Evolutionary conservation across 2,329 filamentous ascomycete genomes (phyloP).

Genomic region (Exophiala sp.): DNA sequence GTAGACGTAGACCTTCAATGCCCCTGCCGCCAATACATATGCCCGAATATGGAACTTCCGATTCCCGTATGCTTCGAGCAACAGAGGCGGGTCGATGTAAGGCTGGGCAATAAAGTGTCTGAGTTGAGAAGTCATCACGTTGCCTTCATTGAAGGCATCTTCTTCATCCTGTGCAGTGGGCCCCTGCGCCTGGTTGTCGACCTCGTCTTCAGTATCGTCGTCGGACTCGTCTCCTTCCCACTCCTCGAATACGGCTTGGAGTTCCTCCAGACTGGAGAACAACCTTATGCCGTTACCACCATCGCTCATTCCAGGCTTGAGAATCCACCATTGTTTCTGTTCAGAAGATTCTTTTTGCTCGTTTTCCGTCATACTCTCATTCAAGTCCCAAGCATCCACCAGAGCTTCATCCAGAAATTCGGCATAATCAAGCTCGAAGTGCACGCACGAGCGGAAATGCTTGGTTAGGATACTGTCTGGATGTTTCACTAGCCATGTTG

Average conservation of each 20-base stretch:
- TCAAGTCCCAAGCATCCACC: conserved; percentile 82
- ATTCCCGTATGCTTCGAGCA: conserved; percentile 60
- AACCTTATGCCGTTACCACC: conserved; percentile 87
- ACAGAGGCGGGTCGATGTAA: conserved; percentile 84
- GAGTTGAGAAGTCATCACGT: conserved; percentile 80
- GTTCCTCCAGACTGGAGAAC: conserved; percentile 78
- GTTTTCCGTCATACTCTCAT: conserved; percentile 72
- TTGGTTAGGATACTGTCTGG: conserved; percentile 64
- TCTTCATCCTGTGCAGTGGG: conserved; percentile 32
- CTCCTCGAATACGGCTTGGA: conserved; percentile 83
- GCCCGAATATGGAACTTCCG: conserved; percentile 94
- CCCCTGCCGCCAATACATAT: conserved; percentile 79
- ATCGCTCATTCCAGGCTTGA: conserved; percentile 98
- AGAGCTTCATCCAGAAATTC: conserved; percentile 95
- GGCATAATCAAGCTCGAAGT: conserved; percentile 93
- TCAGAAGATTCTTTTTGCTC: conserved; percentile 38
- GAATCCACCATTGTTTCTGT: conserved; percentile 85
- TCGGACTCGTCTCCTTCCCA: conserved; percentile 74
- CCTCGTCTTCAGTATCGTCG: conserved; percentile 54
- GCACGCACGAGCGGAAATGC: conserved; percentile 73
- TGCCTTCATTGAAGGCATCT: conserved; percentile 39
- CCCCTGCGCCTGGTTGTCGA: conserved; percentile 29
- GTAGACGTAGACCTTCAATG: conserved; percentile 81
- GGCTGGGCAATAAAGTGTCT: conserved; percentile 95
- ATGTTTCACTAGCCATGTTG: conserved; percentile 82